Conservation (phyloP, 176 grass and related monocot genomes). For the Olyra latifolia region DNA sequence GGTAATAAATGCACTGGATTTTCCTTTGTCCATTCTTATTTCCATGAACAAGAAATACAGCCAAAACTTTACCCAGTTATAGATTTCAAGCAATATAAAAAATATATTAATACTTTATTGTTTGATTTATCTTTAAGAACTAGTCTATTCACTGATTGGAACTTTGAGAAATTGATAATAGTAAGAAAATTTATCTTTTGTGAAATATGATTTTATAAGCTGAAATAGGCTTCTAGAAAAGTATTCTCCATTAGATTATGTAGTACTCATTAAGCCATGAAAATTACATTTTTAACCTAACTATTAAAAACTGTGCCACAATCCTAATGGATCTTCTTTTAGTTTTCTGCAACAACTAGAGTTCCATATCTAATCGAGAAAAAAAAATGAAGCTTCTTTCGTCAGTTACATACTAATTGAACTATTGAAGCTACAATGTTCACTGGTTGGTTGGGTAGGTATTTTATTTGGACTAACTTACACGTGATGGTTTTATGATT, state of each 20-base stretch:
- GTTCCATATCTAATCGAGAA: not conserved
- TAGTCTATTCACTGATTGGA: not conserved
- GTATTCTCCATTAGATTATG: conserved; percentile 12
- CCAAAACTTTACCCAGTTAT: conserved; percentile 13
- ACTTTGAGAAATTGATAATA: conserved; percentile 15
- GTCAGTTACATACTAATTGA: conserved; percentile 15
- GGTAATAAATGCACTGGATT: conserved; percentile 26
- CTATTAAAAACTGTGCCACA: not conserved
- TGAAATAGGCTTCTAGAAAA: conserved; percentile 28
- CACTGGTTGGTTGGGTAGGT: conserved; percentile 7
- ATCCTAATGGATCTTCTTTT: not conserved
- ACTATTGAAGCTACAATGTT: conserved; percentile 5
- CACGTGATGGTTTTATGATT: conserved; percentile 6
- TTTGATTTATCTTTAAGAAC: conserved; percentile 5
- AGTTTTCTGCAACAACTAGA: conserved; percentile 20
- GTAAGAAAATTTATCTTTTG: not conserved
- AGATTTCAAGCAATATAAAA: conserved; percentile 17
- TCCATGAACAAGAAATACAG: conserved; percentile 22
- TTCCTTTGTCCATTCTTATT: conserved; percentile 27
- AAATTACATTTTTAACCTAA: conserved; percentile 8
- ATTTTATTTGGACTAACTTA: conserved; percentile 29
- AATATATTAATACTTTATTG: conserved; percentile 1
- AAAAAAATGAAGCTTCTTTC: conserved; percentile 1
- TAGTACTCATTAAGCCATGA: not conserved
- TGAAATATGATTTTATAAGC: conserved; percentile 11